Percentiles rank a stretch among this genome's conserved stretches.
Conservation (phyloP, 768 basidiomycete species). For the Mycena floridula region DNA sequence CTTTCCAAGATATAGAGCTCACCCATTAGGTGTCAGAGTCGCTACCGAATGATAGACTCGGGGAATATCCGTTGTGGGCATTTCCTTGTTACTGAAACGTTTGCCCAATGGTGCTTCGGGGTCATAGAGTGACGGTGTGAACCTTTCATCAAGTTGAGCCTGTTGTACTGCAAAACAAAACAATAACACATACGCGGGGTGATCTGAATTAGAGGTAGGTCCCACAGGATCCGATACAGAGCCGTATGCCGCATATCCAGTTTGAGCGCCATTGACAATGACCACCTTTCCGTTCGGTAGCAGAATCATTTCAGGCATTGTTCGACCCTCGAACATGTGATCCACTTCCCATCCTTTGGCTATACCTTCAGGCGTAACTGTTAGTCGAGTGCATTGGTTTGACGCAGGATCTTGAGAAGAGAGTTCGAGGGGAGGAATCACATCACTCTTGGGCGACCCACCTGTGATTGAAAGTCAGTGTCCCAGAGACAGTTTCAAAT, state of each 20-base stretch:
- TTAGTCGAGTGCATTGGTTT: conserved; percentile 64
- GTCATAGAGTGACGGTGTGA: conserved; percentile 64
- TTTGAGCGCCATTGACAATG: conserved; percentile 70
- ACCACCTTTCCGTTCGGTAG: conserved; percentile 72
- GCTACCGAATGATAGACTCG: conserved; percentile 80
- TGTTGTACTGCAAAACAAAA: conserved; percentile 12
- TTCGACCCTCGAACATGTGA: conserved; percentile 64
- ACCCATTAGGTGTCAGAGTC: conserved; percentile 64
- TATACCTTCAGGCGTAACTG: conserved; percentile 60
- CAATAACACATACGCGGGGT: conserved; percentile 50
- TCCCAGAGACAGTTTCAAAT: too few relatives aligned
- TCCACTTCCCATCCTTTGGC: conserved; percentile 69
- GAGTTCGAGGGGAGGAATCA: conserved; percentile 49
- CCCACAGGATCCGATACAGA: conserved; percentile 69
- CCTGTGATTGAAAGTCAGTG: too few relatives aligned
- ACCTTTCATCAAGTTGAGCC: too few relatives aligned
- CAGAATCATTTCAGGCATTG: conserved; percentile 75
- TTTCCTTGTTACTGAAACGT: conserved; percentile 41
- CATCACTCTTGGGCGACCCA: conserved; percentile 63
- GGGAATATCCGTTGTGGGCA: conserved; percentile 64
- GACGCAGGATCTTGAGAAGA: conserved; percentile 73
- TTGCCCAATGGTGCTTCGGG: conserved; percentile 39
- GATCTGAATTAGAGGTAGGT: conserved; percentile 65
- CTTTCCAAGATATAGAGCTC: conserved; percentile 17
- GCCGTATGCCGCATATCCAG: conserved; percentile 74